phyloP scores from a whole-genome alignment of 805 yeast genomes.

The Yarrowia deformans region DNA sequence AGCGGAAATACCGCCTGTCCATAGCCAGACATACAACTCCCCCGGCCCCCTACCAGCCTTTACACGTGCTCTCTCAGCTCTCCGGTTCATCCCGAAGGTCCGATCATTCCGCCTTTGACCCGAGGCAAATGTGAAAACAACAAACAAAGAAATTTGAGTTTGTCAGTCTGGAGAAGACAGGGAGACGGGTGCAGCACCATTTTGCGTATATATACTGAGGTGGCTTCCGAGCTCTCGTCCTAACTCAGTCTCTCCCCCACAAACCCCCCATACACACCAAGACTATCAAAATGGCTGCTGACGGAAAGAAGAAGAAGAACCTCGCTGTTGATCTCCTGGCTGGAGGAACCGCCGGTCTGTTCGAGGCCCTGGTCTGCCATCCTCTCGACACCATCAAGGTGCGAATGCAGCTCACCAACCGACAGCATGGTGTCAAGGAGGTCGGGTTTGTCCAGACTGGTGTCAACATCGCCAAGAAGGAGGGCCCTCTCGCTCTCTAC shows the following conservation, averaged over 20 bases:
- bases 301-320: conserved; percentile 44
- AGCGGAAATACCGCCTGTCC: too few species aligned
- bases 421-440: conserved; percentile 57
- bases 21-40: too few species aligned
- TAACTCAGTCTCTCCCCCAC: background rate
- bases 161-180: conserved; percentile 36
- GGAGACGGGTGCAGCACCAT: background rate
- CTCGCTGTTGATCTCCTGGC: conserved; percentile 60
- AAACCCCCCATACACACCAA: too few species aligned
- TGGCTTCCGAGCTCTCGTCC: background rate
- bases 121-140: conserved; percentile 40
- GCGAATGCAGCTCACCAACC: conserved; percentile 86
- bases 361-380: conserved; percentile 97
- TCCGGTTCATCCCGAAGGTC: conserved; percentile 38
- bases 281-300: conserved; percentile 38
- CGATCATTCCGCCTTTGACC: conserved; percentile 40
- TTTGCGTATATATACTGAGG: conserved; percentile 5
- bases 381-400: conserved; percentile 98
- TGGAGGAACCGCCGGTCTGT: conserved; percentile 96
- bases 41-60: background rate
- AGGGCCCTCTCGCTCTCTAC: conserved; percentile 84
- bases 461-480: conserved; percentile 73
- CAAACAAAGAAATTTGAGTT: conserved; percentile 38
- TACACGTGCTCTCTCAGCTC: conserved; percentile 3
- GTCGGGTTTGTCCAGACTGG: conserved; percentile 92